Evolutionary conservation across 2,329 filamentous ascomycete species (phyloP), one percentile per base, ranked within the genome.

Genomic region (Pseudomassariella vexata): DNA sequence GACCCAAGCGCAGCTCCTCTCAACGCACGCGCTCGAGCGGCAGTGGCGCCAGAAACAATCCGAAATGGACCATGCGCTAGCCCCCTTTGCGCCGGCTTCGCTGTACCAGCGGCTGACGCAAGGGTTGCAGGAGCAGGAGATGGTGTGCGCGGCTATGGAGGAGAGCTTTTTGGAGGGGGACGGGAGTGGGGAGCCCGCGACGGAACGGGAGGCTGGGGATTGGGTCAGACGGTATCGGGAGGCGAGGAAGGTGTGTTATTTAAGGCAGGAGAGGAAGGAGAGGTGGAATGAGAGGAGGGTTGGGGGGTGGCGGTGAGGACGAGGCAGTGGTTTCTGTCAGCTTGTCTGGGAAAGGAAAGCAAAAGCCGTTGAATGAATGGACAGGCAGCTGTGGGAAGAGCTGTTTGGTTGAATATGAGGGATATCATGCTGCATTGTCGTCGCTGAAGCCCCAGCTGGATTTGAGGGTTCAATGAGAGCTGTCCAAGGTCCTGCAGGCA

Each of bases 211-310:
- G 60, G 79, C 84, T 17, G 67, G 71, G 2, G 90, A 96, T 38
- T 96, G 92, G 79, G 76, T 95, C 14, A 73, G 81, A 49, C 66
- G 83, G 48, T 84, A 94, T 42, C 72, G 87, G 45, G 88, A 90
- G 46, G 85, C 84, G 8, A 85, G 81, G 53, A 83, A 84, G 46
- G 64, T 83, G 36, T 81, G 82, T 40, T 94, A 92, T 51, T 66
- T 89, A 33, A 72, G 92, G 36, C 79, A 82, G 51, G 92, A 96
- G 65, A 76, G 86, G 44, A 94, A 89, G 59, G 84, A 88, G 49
- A 73, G 92, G 47, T 96, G 92, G 92, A 92, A 96, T 55, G 90
- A 96, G 60, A 88, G 90, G 16, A 72, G 90, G 45, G 90, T 96
- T 20, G 90, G 90, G 9, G 92, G 92, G 1, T 96, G 92, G 92